These are phyloP conservation scores for Brettanomyces bruxellensis DNA, from an alignment of 805 yeast genomes.

Conservation along the genomic window DNA sequence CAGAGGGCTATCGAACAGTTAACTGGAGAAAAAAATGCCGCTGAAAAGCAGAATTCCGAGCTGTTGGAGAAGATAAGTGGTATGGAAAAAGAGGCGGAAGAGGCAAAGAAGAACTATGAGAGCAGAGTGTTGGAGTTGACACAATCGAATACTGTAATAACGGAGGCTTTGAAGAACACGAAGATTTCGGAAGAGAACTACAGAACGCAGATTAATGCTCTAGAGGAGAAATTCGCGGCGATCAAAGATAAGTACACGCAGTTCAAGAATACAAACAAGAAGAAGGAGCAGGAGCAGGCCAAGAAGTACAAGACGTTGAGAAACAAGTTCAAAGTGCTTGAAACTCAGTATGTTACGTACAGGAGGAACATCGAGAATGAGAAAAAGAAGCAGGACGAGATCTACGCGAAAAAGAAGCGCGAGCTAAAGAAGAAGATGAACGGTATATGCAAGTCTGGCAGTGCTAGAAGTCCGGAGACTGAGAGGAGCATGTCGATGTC, in stretches of 20 bases:
- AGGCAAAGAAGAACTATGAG: background rate
- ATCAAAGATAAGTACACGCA: background rate
- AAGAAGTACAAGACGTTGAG: background rate
- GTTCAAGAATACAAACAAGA: background rate
- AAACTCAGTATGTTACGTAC: background rate
- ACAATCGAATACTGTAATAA: background rate
- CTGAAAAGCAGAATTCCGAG: slow-evolving; percentile 7
- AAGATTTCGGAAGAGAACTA: background rate
- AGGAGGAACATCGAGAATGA: background rate
- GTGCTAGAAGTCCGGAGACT: background rate
- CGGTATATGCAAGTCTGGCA: background rate
- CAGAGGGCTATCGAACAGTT: slow-evolving; percentile 4
- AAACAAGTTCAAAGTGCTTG: background rate
- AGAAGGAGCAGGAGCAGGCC: background rate
- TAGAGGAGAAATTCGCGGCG: background rate
- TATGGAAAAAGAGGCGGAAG: background rate
- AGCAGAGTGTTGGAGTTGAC: background rate
- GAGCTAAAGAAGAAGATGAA: background rate
- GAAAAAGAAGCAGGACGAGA: background rate
- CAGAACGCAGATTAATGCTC: background rate
- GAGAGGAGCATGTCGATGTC: background rate
- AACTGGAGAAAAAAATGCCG: slow-evolving; percentile 3
- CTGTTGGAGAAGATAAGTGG: background rate
- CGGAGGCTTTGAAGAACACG: too few species aligned
- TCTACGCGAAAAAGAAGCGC: background rate